Evolutionary conservation across 805 yeast species (phyloP).

Genomic region (Candida boidinii): DNA sequence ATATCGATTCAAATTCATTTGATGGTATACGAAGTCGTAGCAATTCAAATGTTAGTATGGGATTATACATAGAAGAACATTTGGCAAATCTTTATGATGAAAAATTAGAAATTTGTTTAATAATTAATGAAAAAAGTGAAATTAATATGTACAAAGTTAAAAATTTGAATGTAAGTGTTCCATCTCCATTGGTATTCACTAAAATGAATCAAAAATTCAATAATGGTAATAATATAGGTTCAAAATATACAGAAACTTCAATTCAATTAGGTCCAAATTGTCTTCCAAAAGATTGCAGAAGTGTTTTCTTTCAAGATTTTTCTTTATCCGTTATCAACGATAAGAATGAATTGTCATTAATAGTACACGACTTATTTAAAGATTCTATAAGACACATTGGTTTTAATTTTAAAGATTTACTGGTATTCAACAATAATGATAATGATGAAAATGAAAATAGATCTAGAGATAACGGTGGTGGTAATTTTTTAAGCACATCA

Average conservation of each 20-base stretch:
- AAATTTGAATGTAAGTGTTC: slow-evolving; percentile 37
- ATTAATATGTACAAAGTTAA: slow-evolving; percentile 37
- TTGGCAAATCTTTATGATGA: slow-evolving; percentile 18
- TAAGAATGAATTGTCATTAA: slow-evolving; percentile 25
- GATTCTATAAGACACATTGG: slow-evolving; percentile 27
- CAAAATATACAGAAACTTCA: slow-evolving; percentile 8
- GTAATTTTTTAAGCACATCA: neutral
- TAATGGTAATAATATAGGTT: slow-evolving; percentile 5
- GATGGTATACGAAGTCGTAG: slow-evolving; percentile 10
- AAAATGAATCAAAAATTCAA: slow-evolving; percentile 22
- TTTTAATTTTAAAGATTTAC: slow-evolving; percentile 19
- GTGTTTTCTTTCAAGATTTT: slow-evolving; percentile 17
- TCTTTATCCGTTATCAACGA: slow-evolving; percentile 6
- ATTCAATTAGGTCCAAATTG: slow-evolving; percentile 18
- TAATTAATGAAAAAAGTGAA: slow-evolving; percentile 32
- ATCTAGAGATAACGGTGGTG: neutral
- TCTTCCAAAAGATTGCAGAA: slow-evolving; percentile 20
- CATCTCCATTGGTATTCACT: slow-evolving; percentile 38
- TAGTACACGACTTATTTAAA: slow-evolving; percentile 36
- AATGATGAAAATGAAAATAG: neutral
- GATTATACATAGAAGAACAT: slow-evolving; percentile 10
- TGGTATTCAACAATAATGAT: slow-evolving; percentile 12
- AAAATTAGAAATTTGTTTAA: slow-evolving; percentile 31
- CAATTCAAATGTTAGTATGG: slow-evolving; percentile 7
- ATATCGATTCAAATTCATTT: too few species aligned